Percentiles rank a stretch among this genome's conserved stretches.
Evolutionary conservation across 441 rosid species (phyloP).

Genomic region (Gossypium davidsonii): DNA sequence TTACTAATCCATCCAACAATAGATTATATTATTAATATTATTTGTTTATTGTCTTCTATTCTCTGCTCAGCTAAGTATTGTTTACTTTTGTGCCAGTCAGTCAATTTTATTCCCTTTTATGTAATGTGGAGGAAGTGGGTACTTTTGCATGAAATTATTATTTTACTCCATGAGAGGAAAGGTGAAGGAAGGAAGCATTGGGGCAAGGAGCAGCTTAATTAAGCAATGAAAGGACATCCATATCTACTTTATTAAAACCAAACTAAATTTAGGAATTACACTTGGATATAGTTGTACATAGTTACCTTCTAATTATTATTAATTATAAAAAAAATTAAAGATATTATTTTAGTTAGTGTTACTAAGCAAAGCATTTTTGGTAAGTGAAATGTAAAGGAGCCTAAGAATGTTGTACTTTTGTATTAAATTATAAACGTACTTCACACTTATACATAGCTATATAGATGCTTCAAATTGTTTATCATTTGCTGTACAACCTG

Average conservation of each 20-base stretch:
- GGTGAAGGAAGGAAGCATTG: conserved; percentile 2
- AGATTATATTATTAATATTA: not conserved
- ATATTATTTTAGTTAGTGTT: not conserved
- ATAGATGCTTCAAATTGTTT: not conserved
- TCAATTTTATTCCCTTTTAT: not conserved
- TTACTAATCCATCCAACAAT: no score
- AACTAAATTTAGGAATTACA: no score
- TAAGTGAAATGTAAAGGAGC: no score
- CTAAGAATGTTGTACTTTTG: not conserved
- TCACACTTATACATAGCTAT: not conserved
- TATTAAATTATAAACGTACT: not conserved
- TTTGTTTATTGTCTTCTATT: not conserved
- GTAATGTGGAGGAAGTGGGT: not conserved
- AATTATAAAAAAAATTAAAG: not conserved
- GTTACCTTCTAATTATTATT: no score
- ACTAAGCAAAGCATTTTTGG: not conserved
- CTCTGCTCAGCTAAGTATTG: not conserved
- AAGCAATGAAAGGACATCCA: not conserved
- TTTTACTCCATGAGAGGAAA: not conserved
- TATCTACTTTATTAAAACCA: not conserved
- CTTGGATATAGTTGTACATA: no score
- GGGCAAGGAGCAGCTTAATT: not conserved
- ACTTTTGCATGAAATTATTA: not conserved
- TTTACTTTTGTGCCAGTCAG: not conserved
- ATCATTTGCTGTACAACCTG: not conserved